These are phyloP conservation scores for Naumovozyma baii DNA, from an alignment of 805 yeast species.

Conservation along the genomic window DNA sequence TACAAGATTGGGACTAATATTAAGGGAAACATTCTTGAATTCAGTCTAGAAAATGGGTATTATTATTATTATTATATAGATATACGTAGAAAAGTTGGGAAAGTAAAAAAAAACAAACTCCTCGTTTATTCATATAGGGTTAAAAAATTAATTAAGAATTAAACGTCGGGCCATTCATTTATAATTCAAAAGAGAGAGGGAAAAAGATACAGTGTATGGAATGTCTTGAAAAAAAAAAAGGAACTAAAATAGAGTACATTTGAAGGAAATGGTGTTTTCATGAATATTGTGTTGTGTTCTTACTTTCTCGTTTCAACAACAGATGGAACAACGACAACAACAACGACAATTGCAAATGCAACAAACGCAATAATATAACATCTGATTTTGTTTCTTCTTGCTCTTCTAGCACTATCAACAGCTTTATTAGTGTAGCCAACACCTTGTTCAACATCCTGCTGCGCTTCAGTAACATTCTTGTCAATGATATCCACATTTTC, in stretches of 20 bases:
- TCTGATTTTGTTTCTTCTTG: conserved; percentile 83
- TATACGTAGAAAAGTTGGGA: too few species aligned
- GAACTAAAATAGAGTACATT: too few species aligned
- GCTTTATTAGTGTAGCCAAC: conserved; percentile 87
- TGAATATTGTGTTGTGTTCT: too few species aligned
- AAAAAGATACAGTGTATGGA: too few species aligned
- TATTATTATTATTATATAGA: too few species aligned
- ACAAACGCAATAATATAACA: conserved; percentile 54
- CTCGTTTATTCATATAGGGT: too few species aligned
- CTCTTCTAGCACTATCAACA: conserved; percentile 71
- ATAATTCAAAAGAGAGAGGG: too few species aligned
- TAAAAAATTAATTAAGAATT: too few species aligned
- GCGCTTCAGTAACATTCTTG: conserved; percentile 69
- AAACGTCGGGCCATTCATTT: too few species aligned
- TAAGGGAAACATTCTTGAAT: conserved; percentile 17
- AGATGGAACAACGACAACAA: conserved; percentile 46
- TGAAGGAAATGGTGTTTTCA: too few species aligned
- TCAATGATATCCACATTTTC: conserved; percentile 71
- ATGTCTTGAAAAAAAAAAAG: too few species aligned
- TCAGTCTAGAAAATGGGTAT: background rate
- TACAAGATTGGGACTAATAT: conserved; percentile 29
- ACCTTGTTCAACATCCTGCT: conserved; percentile 81
- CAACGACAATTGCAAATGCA: conserved; percentile 52
- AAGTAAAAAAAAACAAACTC: too few species aligned
- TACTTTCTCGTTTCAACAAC: conserved; percentile 21